Evolutionary conservation across 169 alveolate species (phyloP), one percentile per base, ranked within the genome.

Genomic region (Ichthyophthirius multifiliis): DNA sequence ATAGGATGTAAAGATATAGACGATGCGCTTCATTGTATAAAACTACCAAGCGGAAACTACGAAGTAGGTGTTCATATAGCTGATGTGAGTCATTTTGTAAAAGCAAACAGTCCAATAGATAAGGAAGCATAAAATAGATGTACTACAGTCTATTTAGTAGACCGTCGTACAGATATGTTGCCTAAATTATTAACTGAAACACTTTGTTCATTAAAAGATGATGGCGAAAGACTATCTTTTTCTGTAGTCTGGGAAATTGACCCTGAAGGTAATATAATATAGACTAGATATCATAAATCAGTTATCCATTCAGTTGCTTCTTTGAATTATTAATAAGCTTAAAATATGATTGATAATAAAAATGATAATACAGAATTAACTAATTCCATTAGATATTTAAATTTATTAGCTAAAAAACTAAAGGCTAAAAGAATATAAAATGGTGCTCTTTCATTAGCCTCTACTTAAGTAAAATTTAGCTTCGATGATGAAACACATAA

Each of bases 61-160:
- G 48, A 93, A 88, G 67, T 99, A 7, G 99, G 99, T 16, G 99
- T 99, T 10, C 99, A 99, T 86, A 99, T 99, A 45, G 99, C 99
- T 3, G 99, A 99, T 87, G 99, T 99, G 5, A 96, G 99, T 43
- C 97, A 98, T 85, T 99, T 97, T 87, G 99, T 99, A 2, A 93
- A 92, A 67, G 97, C 99, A 16, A 99, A 95, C 35, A 94, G 98
- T 16, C 96, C 97, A 48, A 92, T 99, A 4, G 99, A 99, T 93
- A 93, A 90, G 63, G 99, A 98, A 90, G 99, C 99, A 0, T 96
- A 99, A 12, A 95, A 97, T 88, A 92, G 84, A 65, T 75, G 83
- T 43, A 90, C 89, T 43, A 90, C 96, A 6, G 99, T 98, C 13
- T 99, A 99, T 92, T 94, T 99, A 74, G 99, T 98, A 55, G 99